phyloP scores from a whole-genome alignment of 176 grass and related monocot genomes.

The Hsuehochloa calcarea region DNA sequence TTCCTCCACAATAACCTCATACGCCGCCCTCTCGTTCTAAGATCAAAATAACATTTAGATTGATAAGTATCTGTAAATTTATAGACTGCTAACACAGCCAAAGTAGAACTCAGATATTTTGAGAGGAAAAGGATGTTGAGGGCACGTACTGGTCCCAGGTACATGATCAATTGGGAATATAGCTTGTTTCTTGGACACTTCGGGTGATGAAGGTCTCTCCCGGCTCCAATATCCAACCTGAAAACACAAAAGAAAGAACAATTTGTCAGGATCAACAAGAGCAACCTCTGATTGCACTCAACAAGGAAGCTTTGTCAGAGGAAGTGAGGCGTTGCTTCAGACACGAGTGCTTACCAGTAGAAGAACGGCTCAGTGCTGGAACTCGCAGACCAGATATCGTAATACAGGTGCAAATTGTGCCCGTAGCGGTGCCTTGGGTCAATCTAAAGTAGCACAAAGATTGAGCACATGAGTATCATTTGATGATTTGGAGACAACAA shows the following conservation, averaged over 20 bases:
- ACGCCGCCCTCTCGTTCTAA: constrained; percentile 67
- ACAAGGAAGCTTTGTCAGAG: neutral
- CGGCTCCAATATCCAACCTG: constrained; percentile 76
- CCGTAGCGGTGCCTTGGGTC: constrained; percentile 97
- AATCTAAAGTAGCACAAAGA: constrained; percentile 46
- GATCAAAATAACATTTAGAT: neutral
- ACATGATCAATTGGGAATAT: constrained; percentile 66
- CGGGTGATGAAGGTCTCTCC: constrained; percentile 54
- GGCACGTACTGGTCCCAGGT: constrained; percentile 76
- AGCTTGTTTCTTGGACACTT: constrained; percentile 83
- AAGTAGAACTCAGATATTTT: neutral
- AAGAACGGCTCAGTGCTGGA: constrained; percentile 91
- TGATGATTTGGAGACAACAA: neutral
- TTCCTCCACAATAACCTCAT: constrained; percentile 64
- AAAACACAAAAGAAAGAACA: neutral
- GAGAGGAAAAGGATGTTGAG: neutral
- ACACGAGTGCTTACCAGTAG: constrained; percentile 61
- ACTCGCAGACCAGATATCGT: constrained; percentile 83
- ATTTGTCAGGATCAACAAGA: neutral
- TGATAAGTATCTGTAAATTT: neutral
- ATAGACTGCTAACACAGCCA: neutral
- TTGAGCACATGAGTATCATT: constrained; percentile 4
- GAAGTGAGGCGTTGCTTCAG: neutral
- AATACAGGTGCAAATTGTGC: constrained; percentile 93
- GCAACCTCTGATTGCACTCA: neutral